Conservation (phyloP, 306 rosid genomes). For the Dryas octopetala region DNA sequence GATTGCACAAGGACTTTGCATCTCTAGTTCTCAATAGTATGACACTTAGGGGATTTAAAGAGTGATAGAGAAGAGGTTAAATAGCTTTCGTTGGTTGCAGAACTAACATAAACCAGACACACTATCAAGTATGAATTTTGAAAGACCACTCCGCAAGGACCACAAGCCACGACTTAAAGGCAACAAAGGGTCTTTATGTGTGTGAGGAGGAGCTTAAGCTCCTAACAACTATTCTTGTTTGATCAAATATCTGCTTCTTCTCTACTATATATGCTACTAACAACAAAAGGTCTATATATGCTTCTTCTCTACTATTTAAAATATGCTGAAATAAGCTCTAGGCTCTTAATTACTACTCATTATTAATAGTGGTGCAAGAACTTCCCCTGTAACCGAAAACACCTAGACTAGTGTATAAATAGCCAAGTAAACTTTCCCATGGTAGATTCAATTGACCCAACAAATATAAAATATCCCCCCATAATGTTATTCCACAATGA, state of each 20-base stretch:
- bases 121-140: background rate
- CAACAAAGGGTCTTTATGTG: background rate
- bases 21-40: background rate
- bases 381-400: no score
- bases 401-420: no score
- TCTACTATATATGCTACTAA: no score
- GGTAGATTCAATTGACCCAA: background rate
- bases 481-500: no score
- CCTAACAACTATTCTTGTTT: background rate
- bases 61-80: background rate
- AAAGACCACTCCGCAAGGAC: slow-evolving; percentile 16
- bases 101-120: background rate
- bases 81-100: slow-evolving; percentile 27
- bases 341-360: no score
- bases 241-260: slow-evolving; percentile 25
- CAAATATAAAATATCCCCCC: no score
- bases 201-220: background rate
- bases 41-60: no score
- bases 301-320: no score
- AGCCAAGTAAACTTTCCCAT: background rate
- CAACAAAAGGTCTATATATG: no score
- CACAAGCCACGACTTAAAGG: slow-evolving; percentile 1
- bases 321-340: no score
- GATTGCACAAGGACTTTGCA: slow-evolving; percentile 3
- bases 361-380: no score